Base-by-base conservation (phyloP, 305 asterid species). In the Plantago rigida region DNA sequence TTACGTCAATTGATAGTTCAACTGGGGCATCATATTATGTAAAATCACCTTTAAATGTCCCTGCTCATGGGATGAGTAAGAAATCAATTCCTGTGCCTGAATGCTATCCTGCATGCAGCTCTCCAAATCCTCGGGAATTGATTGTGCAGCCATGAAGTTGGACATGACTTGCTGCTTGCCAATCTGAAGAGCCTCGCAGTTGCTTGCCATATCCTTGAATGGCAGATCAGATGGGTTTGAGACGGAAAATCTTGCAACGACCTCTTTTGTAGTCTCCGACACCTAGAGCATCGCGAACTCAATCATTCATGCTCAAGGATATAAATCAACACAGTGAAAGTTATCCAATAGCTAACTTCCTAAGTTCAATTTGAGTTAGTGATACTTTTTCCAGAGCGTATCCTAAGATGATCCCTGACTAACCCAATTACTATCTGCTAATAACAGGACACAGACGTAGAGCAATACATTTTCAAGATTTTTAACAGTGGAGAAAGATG, bases 151-250 rank as follows among this genome's bases (percentile, higher is more conserved):
- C 76, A 79, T 76, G 75, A 87, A 72, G 73, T 79, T 77, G 69
- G 89, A 86, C 80, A 87, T 78, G 56, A 75, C 75, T 70, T 79
- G 84, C 76, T 83, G 89, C 71, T 84, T 84, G 56, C 85, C 94
- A 9, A 73, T 67, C 75, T 81, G 88, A 78, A 84, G 87, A 76
- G 87, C 84, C 72, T 87, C 94, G 46, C 88, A 83, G 34, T 81
- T 87, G 71, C 74, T 77, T 34, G 95, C 87, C 91, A 84, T 82
- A 62, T 87, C 95, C 81, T 78, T 75, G 78, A 72, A 87, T 54
- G 94, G 79, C 79, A 87, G 57, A 61, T 75, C 81, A 13, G 87
- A 85, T 46, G 83, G 79, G 41, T 74, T 58, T 63, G 75, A 53
- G 52, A 79, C 63, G 11, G 78, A 62, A 65, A 62, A 44, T 47